Evolutionary conservation across 768 basidiomycete genomes (phyloP).

Genomic region (Macrolepiota albuminosa): DNA sequence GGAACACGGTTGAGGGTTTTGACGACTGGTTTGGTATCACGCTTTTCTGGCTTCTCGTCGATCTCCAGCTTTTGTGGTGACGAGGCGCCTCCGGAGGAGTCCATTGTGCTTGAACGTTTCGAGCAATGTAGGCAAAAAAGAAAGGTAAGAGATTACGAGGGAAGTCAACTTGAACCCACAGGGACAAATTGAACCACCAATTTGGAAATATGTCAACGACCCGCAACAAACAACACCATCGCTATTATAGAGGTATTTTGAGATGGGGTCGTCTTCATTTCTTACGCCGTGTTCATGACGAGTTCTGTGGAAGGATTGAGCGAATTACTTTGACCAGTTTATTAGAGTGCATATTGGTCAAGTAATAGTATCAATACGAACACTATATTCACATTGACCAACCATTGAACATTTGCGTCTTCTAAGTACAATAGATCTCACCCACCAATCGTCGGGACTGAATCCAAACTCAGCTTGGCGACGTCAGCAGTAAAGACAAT

Average conservation of each 20-base stretch:
- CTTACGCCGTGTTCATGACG: background rate
- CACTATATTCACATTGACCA: background rate
- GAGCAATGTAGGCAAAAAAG: slow-evolving; percentile 10
- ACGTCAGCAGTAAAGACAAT: background rate
- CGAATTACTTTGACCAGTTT: background rate
- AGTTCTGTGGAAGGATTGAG: too few species aligned
- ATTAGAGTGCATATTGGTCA: background rate
- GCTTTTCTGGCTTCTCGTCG: slow-evolving; percentile 52
- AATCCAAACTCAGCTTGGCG: background rate
- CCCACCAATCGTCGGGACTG: too few species aligned
- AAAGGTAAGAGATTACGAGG: slow-evolving; percentile 16
- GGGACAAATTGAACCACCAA: slow-evolving; percentile 20
- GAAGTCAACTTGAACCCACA: slow-evolving; percentile 14
- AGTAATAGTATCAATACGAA: background rate
- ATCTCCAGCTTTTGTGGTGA: slow-evolving; percentile 61
- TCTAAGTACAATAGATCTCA: background rate
- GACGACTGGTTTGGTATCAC: slow-evolving; percentile 65
- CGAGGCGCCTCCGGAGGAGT: slow-evolving; percentile 24
- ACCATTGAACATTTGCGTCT: background rate
- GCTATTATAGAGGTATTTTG: background rate
- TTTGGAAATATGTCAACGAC: slow-evolving; percentile 15
- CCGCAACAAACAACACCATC: slow-evolving; percentile 12
- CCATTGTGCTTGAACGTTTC: slow-evolving; percentile 25
- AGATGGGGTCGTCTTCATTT: background rate
- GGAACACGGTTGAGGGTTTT: slow-evolving; percentile 85